These are phyloP conservation scores for Leccinellum luteum DNA, from an alignment of 768 basidiomycete species.

Conservation along the genomic window DNA sequence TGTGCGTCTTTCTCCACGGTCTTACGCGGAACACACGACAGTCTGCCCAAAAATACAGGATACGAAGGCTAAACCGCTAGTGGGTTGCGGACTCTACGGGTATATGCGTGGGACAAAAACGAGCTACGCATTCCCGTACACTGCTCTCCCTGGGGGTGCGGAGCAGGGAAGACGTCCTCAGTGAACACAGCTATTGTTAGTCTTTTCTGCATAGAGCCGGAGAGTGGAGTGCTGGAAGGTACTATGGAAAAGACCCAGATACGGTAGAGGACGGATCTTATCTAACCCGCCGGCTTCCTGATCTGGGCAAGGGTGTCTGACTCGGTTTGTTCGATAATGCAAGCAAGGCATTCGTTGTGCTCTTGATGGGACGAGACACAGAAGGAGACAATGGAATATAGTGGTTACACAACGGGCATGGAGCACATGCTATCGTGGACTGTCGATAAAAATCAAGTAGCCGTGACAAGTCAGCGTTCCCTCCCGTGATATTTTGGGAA, in stretches of 20 bases:
- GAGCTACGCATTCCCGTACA: conserved; percentile 8
- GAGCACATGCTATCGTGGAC: neutral
- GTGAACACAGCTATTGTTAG: conserved; percentile 14
- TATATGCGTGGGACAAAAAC: neutral
- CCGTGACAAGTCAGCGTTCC: conserved; percentile 7
- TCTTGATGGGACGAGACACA: neutral
- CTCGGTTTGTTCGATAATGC: neutral
- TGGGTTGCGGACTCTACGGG: neutral
- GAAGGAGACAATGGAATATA: no score
- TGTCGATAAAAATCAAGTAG: neutral
- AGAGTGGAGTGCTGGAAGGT: neutral
- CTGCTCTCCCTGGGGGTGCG: conserved; percentile 7
- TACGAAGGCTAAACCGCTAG: neutral
- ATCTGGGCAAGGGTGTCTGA: conserved; percentile 4
- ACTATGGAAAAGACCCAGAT: no score
- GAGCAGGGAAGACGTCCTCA: conserved; percentile 17
- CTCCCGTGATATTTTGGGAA: neutral
- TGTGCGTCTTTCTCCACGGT: conserved; percentile 2
- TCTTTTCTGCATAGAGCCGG: neutral
- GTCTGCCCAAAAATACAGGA: neutral
- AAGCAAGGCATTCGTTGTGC: neutral
- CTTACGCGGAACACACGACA: conserved; percentile 7
- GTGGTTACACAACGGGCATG: neutral
- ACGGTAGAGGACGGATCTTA: conserved; percentile 14
- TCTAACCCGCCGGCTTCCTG: conserved; percentile 11